Conservation (phyloP, 2,329 filamentous ascomycete genomes). For the Fusarium chlamydosporum region DNA sequence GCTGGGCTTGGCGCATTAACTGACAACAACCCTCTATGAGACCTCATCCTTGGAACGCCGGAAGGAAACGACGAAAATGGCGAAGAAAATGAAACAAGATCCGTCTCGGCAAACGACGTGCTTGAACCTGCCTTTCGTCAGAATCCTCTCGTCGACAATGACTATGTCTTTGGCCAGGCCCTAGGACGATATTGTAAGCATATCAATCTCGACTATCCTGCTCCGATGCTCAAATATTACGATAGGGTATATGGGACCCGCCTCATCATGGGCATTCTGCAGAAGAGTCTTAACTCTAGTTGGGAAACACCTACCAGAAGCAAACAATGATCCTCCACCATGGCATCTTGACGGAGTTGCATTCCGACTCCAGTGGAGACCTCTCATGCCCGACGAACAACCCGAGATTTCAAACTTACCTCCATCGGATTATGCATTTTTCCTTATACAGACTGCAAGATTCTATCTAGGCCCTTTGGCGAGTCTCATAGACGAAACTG, state of each 20-base stretch:
- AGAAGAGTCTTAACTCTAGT: slow-evolving; percentile 45
- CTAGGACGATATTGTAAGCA: slow-evolving; percentile 42
- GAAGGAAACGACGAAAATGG: slow-evolving; percentile 3
- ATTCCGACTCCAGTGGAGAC: slow-evolving; percentile 45
- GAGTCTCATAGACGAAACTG: slow-evolving; percentile 40
- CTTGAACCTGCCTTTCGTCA: slow-evolving; percentile 46
- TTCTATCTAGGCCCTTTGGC: slow-evolving; percentile 44
- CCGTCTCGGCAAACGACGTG: slow-evolving; percentile 11
- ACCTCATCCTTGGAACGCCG: slow-evolving; percentile 20
- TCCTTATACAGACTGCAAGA: slow-evolving; percentile 46
- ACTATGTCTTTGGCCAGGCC: slow-evolving; percentile 45
- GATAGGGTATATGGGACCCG: slow-evolving; percentile 50
- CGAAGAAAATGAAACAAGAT: slow-evolving; percentile 10
- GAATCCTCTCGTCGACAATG: slow-evolving; percentile 48
- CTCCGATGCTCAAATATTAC: not conserved
- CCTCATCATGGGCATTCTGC: slow-evolving; percentile 49
- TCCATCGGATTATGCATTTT: slow-evolving; percentile 45
- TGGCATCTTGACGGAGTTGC: slow-evolving; percentile 50
- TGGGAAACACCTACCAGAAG: slow-evolving; percentile 47
- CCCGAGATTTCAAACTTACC: slow-evolving; percentile 46
- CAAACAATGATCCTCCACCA: slow-evolving; percentile 42
- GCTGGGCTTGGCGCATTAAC: accelerated
- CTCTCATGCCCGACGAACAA: slow-evolving; percentile 40
- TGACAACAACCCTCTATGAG: not conserved
- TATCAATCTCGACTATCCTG: accelerated